Conservation (phyloP, 2,329 filamentous ascomycete species). For the Alternaria metachromatica region DNA sequence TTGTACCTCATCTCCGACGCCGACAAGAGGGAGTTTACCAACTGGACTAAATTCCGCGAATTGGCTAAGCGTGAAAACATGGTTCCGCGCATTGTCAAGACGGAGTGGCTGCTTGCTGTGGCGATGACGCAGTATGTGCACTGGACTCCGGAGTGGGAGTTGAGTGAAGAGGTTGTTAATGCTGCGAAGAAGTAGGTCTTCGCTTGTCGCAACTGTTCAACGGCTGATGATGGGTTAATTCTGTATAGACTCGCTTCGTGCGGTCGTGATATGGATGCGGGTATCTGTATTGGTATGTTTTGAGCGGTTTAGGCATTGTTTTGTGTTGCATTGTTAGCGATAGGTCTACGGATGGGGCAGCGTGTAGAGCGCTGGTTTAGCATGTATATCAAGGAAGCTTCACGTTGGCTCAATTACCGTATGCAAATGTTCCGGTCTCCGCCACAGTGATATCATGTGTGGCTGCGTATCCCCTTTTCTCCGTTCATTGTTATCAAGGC, state of each 20-base stretch:
- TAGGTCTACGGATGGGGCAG: not conserved
- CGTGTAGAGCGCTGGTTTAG: not conserved
- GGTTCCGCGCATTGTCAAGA: constrained; percentile 78
- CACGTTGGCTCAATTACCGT: not conserved
- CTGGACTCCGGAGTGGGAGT: constrained; percentile 44
- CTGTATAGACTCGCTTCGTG: constrained; percentile 9
- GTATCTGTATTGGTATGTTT: not conserved
- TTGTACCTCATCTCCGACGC: constrained; percentile 81
- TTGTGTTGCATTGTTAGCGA: not conserved
- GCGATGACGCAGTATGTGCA: constrained; percentile 84
- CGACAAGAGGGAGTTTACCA: constrained; percentile 69
- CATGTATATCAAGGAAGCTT: not conserved
- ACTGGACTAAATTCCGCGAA: constrained; percentile 82
- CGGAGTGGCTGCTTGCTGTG: constrained; percentile 89
- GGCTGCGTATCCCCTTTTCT: not conserved
- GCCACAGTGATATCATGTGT: not conserved
- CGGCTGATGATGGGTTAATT: constrained; percentile 10
- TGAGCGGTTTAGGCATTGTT: not conserved
- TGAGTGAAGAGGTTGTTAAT: constrained; percentile 41
- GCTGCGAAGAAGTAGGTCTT: constrained; percentile 22
- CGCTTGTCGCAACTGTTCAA: not conserved
- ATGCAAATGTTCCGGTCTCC: not conserved
- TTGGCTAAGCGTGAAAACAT: constrained; percentile 81
- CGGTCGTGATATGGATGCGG: not conserved
- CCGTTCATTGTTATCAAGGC: not conserved